A percentile compares a stretch with the other conserved stretches of the same genome.
phyloP scores from a whole-genome alignment of 2,329 filamentous ascomycete species.

The Chrysoporthe austroafricana region DNA sequence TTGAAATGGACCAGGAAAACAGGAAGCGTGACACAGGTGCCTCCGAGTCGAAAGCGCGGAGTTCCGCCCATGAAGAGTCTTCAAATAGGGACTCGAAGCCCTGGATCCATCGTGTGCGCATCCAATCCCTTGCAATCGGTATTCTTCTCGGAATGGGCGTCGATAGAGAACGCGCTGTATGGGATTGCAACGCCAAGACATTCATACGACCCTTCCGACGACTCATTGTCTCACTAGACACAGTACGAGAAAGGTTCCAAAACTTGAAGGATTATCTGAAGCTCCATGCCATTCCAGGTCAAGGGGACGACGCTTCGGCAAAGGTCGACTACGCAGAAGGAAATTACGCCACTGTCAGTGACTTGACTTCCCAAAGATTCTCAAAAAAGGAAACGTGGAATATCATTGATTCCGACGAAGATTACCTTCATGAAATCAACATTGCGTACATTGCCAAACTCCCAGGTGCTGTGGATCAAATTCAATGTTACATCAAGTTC shows the following conservation, averaged over 20 bases:
- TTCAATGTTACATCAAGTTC: constrained; percentile 12
- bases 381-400: too few relatives aligned
- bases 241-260: neutral
- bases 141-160: too few relatives aligned
- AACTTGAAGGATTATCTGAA: neutral
- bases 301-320: neutral
- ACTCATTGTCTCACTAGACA: neutral
- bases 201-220: neutral
- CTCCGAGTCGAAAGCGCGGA: neutral
- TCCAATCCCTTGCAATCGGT: neutral
- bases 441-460: neutral
- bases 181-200: neutral
- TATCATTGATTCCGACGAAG: too few relatives aligned
- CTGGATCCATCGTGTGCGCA: neutral
- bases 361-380: neutral
- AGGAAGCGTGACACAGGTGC: neutral
- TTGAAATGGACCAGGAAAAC: neutral
- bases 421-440: too few relatives aligned
- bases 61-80: neutral
- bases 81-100: neutral
- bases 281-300: neutral
- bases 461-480: constrained; percentile 8
- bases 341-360: neutral
- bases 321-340: neutral
- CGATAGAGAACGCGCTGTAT: too few relatives aligned